Conservation (phyloP, 257 asterid genomes). For the Nicotiana knightiana region DNA sequence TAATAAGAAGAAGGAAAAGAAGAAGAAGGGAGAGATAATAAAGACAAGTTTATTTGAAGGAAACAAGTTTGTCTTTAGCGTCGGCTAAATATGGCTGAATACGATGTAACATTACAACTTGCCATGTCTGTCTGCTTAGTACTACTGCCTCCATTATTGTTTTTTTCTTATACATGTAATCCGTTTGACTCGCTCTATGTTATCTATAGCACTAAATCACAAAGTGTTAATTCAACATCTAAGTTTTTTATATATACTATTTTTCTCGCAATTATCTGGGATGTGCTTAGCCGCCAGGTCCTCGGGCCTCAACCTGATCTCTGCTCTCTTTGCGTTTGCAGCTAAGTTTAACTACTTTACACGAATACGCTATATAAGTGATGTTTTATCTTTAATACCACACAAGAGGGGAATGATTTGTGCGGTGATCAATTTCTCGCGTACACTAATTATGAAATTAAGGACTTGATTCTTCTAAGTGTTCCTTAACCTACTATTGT, state of each 20-base stretch:
- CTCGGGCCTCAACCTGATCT: too few species aligned
- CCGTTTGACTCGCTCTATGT: neutral
- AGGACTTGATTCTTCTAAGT: too few species aligned
- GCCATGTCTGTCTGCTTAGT: neutral
- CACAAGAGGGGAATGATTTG: too few species aligned
- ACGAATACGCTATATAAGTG: too few species aligned
- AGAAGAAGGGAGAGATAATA: neutral
- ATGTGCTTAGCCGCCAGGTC: too few species aligned
- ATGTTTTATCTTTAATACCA: too few species aligned
- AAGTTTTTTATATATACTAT: too few species aligned
- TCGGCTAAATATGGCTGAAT: neutral
- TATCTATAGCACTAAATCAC: neutral
- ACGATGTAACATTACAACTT: slow-evolving; percentile 8
- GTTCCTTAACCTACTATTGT: too few species aligned
- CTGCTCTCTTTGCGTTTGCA: too few species aligned
- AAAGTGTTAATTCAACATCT: neutral
- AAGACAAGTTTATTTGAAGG: neutral
- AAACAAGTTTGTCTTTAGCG: neutral
- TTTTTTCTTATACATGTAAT: neutral
- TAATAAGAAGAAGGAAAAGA: neutral
- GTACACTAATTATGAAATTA: too few species aligned
- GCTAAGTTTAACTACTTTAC: too few species aligned
- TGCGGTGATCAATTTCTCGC: too few species aligned
- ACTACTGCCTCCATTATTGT: neutral
- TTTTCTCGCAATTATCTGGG: neutral